Base-by-base conservation (phyloP, 2,329 filamentous ascomycete species). In the Aureobasidium sp. region DNA sequence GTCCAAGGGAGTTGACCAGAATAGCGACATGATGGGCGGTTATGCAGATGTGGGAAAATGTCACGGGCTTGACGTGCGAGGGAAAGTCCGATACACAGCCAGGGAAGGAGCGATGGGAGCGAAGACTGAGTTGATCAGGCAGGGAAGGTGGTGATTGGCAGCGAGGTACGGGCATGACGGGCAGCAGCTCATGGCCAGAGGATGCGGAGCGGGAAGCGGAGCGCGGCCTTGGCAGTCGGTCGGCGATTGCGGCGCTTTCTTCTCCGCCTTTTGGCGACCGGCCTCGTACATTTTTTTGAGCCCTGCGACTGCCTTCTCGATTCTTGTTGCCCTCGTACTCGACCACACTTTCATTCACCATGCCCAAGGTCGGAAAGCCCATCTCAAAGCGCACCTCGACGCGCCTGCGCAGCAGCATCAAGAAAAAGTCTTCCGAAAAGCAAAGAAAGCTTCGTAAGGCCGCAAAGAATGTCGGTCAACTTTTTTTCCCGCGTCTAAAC, bases 1-100 rank as follows among this genome's bases (percentile, higher is more conserved):
- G 73, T 98, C 93, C 72, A 98, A 88, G 52, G 93, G 93, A 56
- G 91, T 96, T 63, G 90, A 90, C 77, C 97, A 98, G 76, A 95
- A 94, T 75, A 95, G 95, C 62, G 93, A 94, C 93, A 97, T 96
- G 30, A 5, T 53, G 41, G 40, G 22, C 24, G 38, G 19, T 35
- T 19, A 27, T 25, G 25, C 19, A 19, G 48, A 11, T 12, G 14
- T 41, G 1, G 24, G 11, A n/a, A 19, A 12, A 12, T 49, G 24
- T 49, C 45, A 17, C 34, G 16, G 7, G n/a, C n/a, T n/a, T n/a
- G n/a, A n/a, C n/a, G n/a, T n/a, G n/a, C n/a, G n/a, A n/a, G n/a
- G 24, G 21, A 16, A n/a, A 14, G 32, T 14, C 12, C 10, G 34
- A 1, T 30, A 14, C 5, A 22, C 4, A 11, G 19, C 19, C n/a